Evolutionary conservation across 148 eudicot genomes (phyloP), one percentile per base, ranked within the genome.

Genomic region (Vaccinium macrocarpon): DNA sequence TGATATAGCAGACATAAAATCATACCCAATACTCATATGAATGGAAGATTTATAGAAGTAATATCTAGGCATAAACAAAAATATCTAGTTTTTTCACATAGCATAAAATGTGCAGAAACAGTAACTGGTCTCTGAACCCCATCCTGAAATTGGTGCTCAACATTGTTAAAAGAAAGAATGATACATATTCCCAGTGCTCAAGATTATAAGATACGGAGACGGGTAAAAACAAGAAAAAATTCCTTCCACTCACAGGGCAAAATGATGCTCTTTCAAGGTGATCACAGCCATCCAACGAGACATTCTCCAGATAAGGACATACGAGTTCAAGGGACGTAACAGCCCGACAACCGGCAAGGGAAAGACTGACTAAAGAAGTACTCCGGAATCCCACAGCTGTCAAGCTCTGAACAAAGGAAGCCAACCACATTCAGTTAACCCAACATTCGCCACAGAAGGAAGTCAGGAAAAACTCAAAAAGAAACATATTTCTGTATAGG

Each of bases 221-320:
- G 16, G 12, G 32, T 15, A 35, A 10, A 70, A 49, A 3, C 38
- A 74, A 79, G 32, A 83, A 29, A 51, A 7, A 82, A 76, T 15
- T 62, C 13, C 6, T 81, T 72, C 73, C 78, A 87, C 93, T 91
- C 90, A 97, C 99, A n/a, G 96, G 96, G 78, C 86, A 85, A 90
- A 97, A 97, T 73, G 92, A 91, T 76, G 98, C 98, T 86, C 88
- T 89, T 91, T 97, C 96, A 81, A 97, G 98, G 92, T 93, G 99
- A 90, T 97, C 99, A 89, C 99, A 97, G 49, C 99, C 98, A 92
- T 95, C 97, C 85, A 97, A 84, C 74, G 94, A 91, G 76, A 97
- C 94, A 85, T 91, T 90, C 87, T 92, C 96, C 81, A 96, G 95
- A 86, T 82, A 88, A 53, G 95, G 98, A 90, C 98, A 96, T 79